phyloP scores from a whole-genome alignment of 2,329 filamentous ascomycete species.

The Ascochyta viciae-villosae region DNA sequence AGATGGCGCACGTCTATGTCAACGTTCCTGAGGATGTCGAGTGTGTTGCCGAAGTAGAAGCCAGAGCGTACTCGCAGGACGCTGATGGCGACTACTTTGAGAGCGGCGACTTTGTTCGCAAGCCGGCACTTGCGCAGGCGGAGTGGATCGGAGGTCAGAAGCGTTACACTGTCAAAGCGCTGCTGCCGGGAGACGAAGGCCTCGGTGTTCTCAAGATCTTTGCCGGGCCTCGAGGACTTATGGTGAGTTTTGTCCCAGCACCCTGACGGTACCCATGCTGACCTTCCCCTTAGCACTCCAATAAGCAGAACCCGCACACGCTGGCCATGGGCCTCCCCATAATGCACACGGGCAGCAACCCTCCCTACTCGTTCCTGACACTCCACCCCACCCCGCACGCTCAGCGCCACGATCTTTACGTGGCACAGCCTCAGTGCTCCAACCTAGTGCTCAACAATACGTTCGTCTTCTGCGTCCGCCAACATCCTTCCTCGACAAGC shows the following conservation, averaged over 20 bases:
- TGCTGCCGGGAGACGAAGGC: constrained; percentile 90
- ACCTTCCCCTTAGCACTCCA: constrained; percentile 69
- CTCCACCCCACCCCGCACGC: constrained; percentile 96
- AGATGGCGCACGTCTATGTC: constrained; percentile 90
- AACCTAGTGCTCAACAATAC: constrained; percentile 93
- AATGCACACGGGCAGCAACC: constrained; percentile 89
- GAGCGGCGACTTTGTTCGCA: constrained; percentile 83
- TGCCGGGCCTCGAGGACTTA: constrained; percentile 90
- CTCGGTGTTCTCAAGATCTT: constrained; percentile 89
- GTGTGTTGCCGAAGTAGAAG: constrained; percentile 89
- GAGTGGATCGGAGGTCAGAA: constrained; percentile 91
- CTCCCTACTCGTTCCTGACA: constrained; percentile 89
- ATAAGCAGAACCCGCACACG: constrained; percentile 93
- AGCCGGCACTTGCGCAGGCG: constrained; percentile 86
- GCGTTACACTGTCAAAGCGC: constrained; percentile 89
- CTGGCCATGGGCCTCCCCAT: constrained; percentile 90
- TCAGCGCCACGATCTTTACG: constrained; percentile 95
- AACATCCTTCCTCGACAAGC: constrained; percentile 75
- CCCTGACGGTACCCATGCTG: constrained; percentile 13
- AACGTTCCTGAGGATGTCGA: constrained; percentile 89
- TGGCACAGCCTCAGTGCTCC: constrained; percentile 92
- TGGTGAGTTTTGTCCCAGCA: constrained; percentile 58
- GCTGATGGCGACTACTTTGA: constrained; percentile 92
- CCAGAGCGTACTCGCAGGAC: constrained; percentile 79
- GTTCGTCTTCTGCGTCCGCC: constrained; percentile 94